phyloP scores from a whole-genome alignment of 345 rosid genomes.

The Psidium guajava region DNA sequence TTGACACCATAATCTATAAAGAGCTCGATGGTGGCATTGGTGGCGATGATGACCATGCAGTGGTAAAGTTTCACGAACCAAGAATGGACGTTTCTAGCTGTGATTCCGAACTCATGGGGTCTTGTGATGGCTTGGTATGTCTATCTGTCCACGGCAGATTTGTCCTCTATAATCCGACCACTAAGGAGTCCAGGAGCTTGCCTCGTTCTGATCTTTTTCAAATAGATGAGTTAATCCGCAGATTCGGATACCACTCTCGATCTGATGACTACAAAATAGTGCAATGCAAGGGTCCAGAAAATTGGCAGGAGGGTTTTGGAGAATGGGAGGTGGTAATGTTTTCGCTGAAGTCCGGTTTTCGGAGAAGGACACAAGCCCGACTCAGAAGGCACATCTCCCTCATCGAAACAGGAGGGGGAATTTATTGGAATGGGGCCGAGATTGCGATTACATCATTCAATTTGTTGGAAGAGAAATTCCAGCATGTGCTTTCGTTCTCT shows the following conservation, averaged over 20 bases:
- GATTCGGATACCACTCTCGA: not conserved
- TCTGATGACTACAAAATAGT: not conserved
- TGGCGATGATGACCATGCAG: not conserved
- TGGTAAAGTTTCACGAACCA: not conserved
- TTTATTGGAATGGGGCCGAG: not conserved
- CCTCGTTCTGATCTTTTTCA: not conserved
- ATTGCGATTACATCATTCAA: not conserved
- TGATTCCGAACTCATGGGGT: not conserved
- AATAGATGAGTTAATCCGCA: not conserved
- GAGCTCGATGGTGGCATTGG: not conserved
- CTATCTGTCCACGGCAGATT: not conserved
- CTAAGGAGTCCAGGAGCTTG: not conserved
- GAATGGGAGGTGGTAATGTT: not conserved
- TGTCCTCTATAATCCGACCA: not conserved
- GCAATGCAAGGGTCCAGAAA: not conserved
- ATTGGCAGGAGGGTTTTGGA: not conserved
- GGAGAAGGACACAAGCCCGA: not conserved
- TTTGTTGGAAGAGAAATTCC: not conserved
- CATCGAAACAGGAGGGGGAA: not conserved
- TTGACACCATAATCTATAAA: not conserved
- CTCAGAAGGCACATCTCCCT: not conserved
- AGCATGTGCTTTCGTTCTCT: not conserved
- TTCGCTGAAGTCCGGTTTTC: not conserved
- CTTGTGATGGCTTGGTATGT: slow-evolving; percentile 3
- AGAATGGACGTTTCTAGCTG: not conserved